Conservation (phyloP, 768 basidiomycete genomes). For the Termitomyces sp. region DNA sequence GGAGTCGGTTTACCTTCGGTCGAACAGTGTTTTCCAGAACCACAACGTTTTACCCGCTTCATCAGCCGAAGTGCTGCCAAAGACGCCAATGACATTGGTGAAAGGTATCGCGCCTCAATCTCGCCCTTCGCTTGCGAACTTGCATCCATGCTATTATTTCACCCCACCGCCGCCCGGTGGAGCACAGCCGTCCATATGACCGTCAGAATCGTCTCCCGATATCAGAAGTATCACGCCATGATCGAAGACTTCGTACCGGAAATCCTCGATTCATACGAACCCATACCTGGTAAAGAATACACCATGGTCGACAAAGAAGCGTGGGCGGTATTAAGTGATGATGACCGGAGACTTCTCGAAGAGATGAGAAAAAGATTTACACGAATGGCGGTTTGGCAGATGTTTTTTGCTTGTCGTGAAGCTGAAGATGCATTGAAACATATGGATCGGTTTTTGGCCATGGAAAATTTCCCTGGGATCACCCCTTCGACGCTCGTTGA, state of each 20-base stretch:
- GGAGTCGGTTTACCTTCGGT: neutral
- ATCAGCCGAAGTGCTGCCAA: neutral
- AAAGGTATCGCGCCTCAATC: neutral
- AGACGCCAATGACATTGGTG: constrained; percentile 1
- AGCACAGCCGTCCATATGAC: neutral
- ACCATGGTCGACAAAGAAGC: neutral
- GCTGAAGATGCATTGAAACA: constrained; percentile 5
- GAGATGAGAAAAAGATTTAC: constrained; percentile 1
- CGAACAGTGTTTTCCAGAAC: neutral
- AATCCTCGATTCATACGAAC: neutral
- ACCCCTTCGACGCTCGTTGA: neutral
- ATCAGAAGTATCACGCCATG: neutral
- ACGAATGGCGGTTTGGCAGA: constrained; percentile 6
- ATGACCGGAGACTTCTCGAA: neutral
- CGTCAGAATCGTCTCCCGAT: neutral
- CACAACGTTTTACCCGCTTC: neutral
- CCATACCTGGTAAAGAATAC: neutral
- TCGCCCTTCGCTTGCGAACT: neutral
- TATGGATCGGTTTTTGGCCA: neutral
- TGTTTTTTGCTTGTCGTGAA: constrained; percentile 5
- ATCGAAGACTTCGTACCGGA: constrained; percentile 2
- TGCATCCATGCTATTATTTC: constrained; percentile 8
- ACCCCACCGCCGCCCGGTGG: constrained; percentile 1
- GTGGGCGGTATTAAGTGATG: neutral
- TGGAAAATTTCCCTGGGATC: neutral